Evolutionary conservation across 2,329 filamentous ascomycete genomes (phyloP), one percentile per base, ranked within the genome.

Genomic region (Aspergillus luchuensis): DNA sequence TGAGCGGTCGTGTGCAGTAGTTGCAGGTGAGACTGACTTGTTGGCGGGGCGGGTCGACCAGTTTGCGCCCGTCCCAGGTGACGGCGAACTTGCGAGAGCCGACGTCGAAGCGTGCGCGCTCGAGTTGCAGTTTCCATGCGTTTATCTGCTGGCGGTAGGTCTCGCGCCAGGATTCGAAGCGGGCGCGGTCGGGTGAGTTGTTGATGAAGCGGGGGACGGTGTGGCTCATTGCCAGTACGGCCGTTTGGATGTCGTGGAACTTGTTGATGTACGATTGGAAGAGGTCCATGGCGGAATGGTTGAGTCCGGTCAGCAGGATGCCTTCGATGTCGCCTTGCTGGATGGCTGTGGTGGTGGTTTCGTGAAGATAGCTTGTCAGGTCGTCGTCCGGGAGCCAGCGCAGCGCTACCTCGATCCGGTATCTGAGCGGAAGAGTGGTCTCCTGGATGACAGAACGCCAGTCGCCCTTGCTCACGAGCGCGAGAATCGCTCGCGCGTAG

Each of bases 321-420:
- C 86, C 87, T 74, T 87, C 85, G 56, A 87, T 81, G 65, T 87
- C 81, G 28, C 87, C 87, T 58, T 82, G 77, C 2, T 74, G 72
- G 52, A 86, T 80, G 23, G 80, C 80, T 41, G 83, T 78, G 21
- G 77, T 70, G 0, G 82, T 85, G 5, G 80, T 79, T 39, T 85
- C 80, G 45, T 81, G 78, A 48, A 89, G 76, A 67, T 87, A 88
- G 57, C 80, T 80, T 4, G 76, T 77, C 15, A 83, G 71, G 30
- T 79, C 75, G 2, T 74, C 72, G 63, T 83, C 81, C 2, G 78
- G 72, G 33, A 82, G 73, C 75, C 80, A 81, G 54, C 80, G 76
- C n/a, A 89, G 71, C 30, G 86, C 87, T 8, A 89, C 80, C 43
- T 85, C 84, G n/a, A 88, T 77, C 8, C 86, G 84, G 65, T 88